Base-by-base conservation (phyloP, 495 filamentous ascomycete species). In the Aspergillus sclerotioniger region DNA sequence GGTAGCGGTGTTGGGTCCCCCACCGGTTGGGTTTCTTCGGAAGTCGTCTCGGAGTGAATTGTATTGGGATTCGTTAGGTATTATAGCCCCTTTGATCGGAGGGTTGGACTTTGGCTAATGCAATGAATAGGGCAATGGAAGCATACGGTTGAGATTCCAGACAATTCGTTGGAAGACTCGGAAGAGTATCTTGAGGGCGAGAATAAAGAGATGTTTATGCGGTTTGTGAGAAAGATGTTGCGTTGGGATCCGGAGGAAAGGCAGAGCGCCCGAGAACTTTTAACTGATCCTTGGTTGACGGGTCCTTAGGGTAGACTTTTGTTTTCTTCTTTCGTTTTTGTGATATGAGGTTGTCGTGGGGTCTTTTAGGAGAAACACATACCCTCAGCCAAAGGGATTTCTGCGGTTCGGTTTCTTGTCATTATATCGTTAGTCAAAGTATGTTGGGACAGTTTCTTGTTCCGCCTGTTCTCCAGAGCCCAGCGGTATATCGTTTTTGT, bases 161-260 rank as follows among this genome's bases (percentile, higher is more conserved):
- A 59, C 15, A 39, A 46, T 45, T 52, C 62, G 17, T 50, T 65
- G 39, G 62, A 65, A 28, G 55, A 35, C 48, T 56, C 47, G 28
- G 64, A 71, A 35, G 46, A 62, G 39, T 62, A 62, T 28, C 67
- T 70, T 13, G 56, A 66, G 35, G 68, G 65, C 3, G 47, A 66
- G 19, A 60, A 70, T 25, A 70, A 70, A 47, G 37, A 8, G 17
- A 21, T 57, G 48, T 72, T 75, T 47, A 21, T 74, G 8, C 51
- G 64, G 20, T 74, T 76, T 44, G 44, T 74, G 32, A 46, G 63
- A 51, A 67, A 66, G 57, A 73, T 72, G 66, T 59, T 76, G 19
- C 58, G 48, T 44, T 76, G 70, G 71, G 51, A 63, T 29, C 71
- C 71, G 15, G 68, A 71, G 20, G 60, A 67, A 49, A 66, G 72